A percentile compares a stretch with the other conserved stretches of the same genome.
These are phyloP conservation scores for Orbilia quercus DNA, from an alignment of 2,329 filamentous ascomycete genomes.

Conservation along the genomic window DNA sequence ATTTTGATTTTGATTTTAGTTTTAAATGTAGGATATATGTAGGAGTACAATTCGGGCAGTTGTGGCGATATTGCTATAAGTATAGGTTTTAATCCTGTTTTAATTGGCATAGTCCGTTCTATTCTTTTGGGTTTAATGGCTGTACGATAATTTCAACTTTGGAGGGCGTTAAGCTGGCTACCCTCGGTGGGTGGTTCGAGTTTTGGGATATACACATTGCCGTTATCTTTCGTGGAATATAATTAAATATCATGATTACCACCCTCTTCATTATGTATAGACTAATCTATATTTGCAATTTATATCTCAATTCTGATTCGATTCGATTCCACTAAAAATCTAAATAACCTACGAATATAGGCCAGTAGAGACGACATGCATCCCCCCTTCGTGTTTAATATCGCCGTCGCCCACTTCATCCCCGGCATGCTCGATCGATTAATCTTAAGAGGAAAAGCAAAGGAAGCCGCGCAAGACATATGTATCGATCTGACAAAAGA, in stretches of 20 bases:
- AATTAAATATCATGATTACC: too few species aligned
- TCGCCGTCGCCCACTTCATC: background rate
- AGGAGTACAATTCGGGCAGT: too few species aligned
- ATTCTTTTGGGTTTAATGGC: background rate
- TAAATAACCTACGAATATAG: background rate
- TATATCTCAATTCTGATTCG: too few species aligned
- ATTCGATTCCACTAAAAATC: too few species aligned
- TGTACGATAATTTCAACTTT: background rate
- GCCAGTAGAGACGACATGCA: too few species aligned
- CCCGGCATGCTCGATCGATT: background rate
- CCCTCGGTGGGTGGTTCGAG: too few species aligned
- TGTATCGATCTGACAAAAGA: slow-evolving; percentile 8
- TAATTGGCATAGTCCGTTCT: background rate
- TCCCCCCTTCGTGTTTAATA: background rate
- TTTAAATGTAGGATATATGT: slow-evolving; percentile 3
- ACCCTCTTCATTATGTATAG: too few species aligned
- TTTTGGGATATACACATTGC: too few species aligned
- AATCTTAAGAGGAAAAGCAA: background rate
- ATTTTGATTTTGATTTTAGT: background rate
- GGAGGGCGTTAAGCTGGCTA: background rate
- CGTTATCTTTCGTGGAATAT: too few species aligned
- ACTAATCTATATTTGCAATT: too few species aligned
- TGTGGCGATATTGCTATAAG: too few species aligned
- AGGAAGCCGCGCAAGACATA: background rate
- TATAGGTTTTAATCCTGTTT: background rate